A percentile compares a stretch with the other conserved stretches of the same genome.
Evolutionary conservation across 164 flowering plant genomes (phyloP).

Genomic region (Euptelea pleiosperma): DNA sequence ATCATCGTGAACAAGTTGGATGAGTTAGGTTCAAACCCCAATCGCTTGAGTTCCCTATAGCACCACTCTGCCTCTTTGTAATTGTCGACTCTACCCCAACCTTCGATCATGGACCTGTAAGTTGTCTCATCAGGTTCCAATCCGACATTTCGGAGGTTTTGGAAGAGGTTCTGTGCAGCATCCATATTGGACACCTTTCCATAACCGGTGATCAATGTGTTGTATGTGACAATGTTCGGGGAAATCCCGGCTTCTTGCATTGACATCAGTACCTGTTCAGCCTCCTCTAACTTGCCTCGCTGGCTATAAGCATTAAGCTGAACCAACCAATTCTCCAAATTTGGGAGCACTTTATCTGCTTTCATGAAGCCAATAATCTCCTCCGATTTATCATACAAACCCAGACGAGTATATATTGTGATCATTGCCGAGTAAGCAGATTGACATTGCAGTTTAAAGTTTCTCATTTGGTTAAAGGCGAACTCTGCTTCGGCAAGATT

Average conservation of each 20-base stretch:
- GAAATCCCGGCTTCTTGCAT: conserved; percentile 57
- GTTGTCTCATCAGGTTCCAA: conserved; percentile 79
- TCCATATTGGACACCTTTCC: conserved; percentile 61
- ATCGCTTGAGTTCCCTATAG: conserved; percentile 50
- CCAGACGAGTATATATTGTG: conserved; percentile 68
- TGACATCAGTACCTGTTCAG: conserved; percentile 42
- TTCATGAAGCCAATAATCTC: conserved; percentile 43
- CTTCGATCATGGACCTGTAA: conserved; percentile 83
- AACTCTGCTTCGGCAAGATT: conserved; percentile 67
- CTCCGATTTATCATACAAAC: conserved; percentile 66
- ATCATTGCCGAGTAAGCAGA: conserved; percentile 83
- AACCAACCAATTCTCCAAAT: conserved; percentile 80
- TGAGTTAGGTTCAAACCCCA: conserved; percentile 61
- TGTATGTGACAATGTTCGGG: conserved; percentile 67
- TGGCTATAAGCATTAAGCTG: conserved; percentile 71
- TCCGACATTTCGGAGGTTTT: conserved; percentile 35
- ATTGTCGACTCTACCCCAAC: conserved; percentile 68
- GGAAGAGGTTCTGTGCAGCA: conserved; percentile 44
- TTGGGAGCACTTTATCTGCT: conserved; percentile 47
- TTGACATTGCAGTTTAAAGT: conserved; percentile 34
- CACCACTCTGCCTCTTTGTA: conserved; percentile 49
- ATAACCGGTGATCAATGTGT: conserved; percentile 77
- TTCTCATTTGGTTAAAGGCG: conserved; percentile 63
- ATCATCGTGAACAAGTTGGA: conserved; percentile 69
- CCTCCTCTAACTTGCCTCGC: conserved; percentile 69